Base-by-base conservation (phyloP, 352 stramenopile genomes). In the Phytophthora parvispora region DNA sequence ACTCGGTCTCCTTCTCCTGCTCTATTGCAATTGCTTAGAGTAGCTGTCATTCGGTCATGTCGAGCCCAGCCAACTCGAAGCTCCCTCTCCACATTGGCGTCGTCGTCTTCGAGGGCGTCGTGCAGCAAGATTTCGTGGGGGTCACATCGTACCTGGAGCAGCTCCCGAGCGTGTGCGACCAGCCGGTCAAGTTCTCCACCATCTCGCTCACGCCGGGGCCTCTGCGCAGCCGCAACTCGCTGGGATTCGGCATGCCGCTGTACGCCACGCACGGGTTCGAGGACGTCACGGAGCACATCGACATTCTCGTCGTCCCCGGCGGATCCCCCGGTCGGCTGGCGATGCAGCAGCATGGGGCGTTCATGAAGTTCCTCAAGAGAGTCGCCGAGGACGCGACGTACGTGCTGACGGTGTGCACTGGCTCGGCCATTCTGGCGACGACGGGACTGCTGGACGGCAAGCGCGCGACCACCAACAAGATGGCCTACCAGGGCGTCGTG, bases 391-490 rank as follows among this genome's bases (percentile, higher is more conserved):
- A 52, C 1, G 72, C 79, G 6, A 75, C 64, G 28, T 50, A 74
- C 55, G 80, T 91, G 54, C 53, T 91, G 32, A 86, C 71, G 1
- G 80, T 91, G 57, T 91, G 83, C 68, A 90, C 83, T 22, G 83
- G 83, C 3, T 78, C 78, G 1, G 67, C 67, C 1, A 74, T 89
- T 34, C 64, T 91, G 45, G 81, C 74, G 7, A 64, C 72, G 10
- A 78, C 77, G 7, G 83, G 81, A 6, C 67, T 84, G 16, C 50
- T 91, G 27, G 79, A 83, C 34, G 75, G 69, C 18, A 78, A 75
- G 28, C 61, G 55, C 45, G 81, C 83, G 42, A 91, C 83, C n/a
- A 90, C 83, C 61, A 91, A 91, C 77, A 91, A 91, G 57, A 69
- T 86, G 28, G 72, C 62, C 28, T 90, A 83, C 60, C 53, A 73